These are phyloP conservation scores for Phialophora expanda DNA, from an alignment of 2,329 filamentous ascomycete genomes.

Conservation along the genomic window DNA sequence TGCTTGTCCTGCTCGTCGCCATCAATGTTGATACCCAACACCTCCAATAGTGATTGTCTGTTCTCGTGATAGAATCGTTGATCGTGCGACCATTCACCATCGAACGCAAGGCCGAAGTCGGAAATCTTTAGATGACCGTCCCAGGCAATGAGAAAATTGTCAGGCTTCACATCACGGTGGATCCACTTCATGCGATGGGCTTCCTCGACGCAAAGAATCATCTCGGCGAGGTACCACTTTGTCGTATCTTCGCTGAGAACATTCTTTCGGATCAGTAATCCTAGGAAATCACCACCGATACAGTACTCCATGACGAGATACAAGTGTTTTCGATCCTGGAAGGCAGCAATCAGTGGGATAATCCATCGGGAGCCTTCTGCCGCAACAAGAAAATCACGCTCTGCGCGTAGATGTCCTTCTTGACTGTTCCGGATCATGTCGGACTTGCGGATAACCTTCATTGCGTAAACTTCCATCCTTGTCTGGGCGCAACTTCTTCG, in stretches of 20 bases:
- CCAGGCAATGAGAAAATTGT: slow-evolving; percentile 91
- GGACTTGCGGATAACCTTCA: slow-evolving; percentile 96
- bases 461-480: slow-evolving; percentile 75
- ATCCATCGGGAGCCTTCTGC: slow-evolving; percentile 91
- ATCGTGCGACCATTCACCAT: slow-evolving; percentile 93
- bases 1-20: slow-evolving; percentile 75
- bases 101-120: slow-evolving; percentile 93
- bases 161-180: slow-evolving; percentile 93
- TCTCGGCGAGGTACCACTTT: slow-evolving; percentile 90
- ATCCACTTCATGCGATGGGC: slow-evolving; percentile 88
- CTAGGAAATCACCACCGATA: slow-evolving; percentile 93
- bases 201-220: slow-evolving; percentile 94
- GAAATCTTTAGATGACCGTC: slow-evolving; percentile 93
- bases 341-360: slow-evolving; percentile 83
- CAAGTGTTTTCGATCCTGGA: slow-evolving; percentile 81
- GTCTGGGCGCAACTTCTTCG: slow-evolving; percentile 3
- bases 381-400: slow-evolving; percentile 87
- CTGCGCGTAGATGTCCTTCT: slow-evolving; percentile 88
- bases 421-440: slow-evolving; percentile 90
- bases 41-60: slow-evolving; percentile 77
- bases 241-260: slow-evolving; percentile 78
- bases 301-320: slow-evolving; percentile 99
- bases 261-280: slow-evolving; percentile 82
- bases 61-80: slow-evolving; percentile 84
- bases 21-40: slow-evolving; percentile 72